phyloP scores from a whole-genome alignment of 2,329 filamentous ascomycete genomes.

The Xylariomycetidae sp. region DNA sequence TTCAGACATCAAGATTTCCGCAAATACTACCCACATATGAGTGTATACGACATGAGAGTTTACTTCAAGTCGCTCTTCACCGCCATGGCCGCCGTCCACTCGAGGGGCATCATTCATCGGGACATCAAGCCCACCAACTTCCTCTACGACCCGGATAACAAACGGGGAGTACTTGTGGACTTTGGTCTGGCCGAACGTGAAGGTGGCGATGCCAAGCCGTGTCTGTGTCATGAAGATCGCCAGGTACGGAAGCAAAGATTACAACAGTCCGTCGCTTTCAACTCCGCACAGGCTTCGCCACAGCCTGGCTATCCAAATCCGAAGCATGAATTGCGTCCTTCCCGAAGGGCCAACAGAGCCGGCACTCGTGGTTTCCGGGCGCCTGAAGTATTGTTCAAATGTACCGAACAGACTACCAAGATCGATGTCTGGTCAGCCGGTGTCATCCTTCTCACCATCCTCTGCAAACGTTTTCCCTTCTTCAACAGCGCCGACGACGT shows the following conservation, averaged over 20 bases:
- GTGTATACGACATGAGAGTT: slow-evolving; percentile 76
- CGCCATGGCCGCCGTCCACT: slow-evolving; percentile 78
- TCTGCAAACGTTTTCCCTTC: slow-evolving; percentile 91
- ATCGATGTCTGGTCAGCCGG: slow-evolving; percentile 97
- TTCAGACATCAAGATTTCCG: slow-evolving; percentile 95
- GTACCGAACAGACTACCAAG: slow-evolving; percentile 86
- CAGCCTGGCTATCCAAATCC: slow-evolving; percentile 80
- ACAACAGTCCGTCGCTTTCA: slow-evolving; percentile 48
- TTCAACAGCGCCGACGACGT: slow-evolving; percentile 99
- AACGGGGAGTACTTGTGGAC: slow-evolving; percentile 90
- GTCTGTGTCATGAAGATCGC: slow-evolving; percentile 68
- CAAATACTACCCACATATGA: slow-evolving; percentile 89
- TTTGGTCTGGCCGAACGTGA: slow-evolving; percentile 93
- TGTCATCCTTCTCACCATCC: slow-evolving; percentile 92
- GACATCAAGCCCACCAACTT: slow-evolving; percentile 99
- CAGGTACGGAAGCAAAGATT: slow-evolving; percentile 58
- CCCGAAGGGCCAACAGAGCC: slow-evolving; percentile 86
- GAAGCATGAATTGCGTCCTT: slow-evolving; percentile 82
- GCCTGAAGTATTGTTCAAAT: slow-evolving; percentile 95
- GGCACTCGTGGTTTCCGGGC: slow-evolving; percentile 94
- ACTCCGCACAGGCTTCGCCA: slow-evolving; percentile 45
- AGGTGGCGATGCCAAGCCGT: slow-evolving; percentile 72
- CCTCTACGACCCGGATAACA: slow-evolving; percentile 76
- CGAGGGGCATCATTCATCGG: slow-evolving; percentile 79
- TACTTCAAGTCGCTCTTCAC: slow-evolving; percentile 88